Base-by-base conservation (phyloP, 345 rosid genomes). In the Gossypium bickii region DNA sequence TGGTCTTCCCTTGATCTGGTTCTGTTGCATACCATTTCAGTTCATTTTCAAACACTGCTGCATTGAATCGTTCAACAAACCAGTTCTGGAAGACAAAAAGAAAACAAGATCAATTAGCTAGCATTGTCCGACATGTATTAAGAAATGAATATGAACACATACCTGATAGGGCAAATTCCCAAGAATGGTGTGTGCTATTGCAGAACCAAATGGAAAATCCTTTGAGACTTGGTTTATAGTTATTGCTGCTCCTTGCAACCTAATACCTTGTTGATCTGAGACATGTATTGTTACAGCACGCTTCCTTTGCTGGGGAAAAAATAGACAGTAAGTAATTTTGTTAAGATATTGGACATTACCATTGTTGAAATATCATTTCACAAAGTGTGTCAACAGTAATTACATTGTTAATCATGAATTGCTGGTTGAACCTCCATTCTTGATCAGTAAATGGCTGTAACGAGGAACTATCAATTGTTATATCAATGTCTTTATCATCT, bases 21-120 rank as follows among this genome's bases (percentile, higher is more conserved):
- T 94, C 98, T n/a, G 94, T 92, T 3, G 93, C 93, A 51, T 89
- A 88, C 98, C 98, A 94, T 73, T 94, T 92, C 4, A 92, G 90
- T 74, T 94, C 98, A 70, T 92, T 90, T 79, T 94, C 97, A 9
- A 90, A 92, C 11, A 94, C 97, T 8, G 94, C 92, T 8, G 93
- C 91, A 72, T 90, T 90, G 79, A 94, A 92, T 83, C 98, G 74
- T 82, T 90, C 83, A 20, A 81, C 83, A 59, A 92, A 92, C 97
- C 98, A 90, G 9, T 86, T 80, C 98, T 92, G 82, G 1, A 12
- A 49, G 4, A 53, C n/a, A 1, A 10, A 29, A 52, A 27, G 11
- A 51, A 64, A 64, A 69, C 45, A 10, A 29, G 22, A 69, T 69
- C 22, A 27, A 70, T 70, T 10, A 47, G 2, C 72, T 9, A 69